phyloP scores from a whole-genome alignment of 2,329 filamentous ascomycete genomes.

The Blumeria hordei region DNA sequence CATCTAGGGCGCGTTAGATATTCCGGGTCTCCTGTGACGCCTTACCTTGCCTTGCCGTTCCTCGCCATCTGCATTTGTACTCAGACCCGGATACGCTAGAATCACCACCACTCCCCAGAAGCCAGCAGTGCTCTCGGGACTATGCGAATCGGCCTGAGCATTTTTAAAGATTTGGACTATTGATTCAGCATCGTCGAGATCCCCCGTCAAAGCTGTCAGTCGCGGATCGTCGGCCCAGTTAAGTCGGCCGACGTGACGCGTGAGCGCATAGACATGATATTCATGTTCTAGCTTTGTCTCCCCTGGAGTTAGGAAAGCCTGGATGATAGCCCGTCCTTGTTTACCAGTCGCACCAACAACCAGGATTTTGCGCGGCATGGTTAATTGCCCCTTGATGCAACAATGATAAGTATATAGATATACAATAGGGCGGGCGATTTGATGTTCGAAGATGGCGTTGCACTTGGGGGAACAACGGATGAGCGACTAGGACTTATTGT shows the following conservation, averaged over 20 bases:
- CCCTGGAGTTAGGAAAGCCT: constrained; percentile 10
- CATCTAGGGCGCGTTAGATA: neutral
- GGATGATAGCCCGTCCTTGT: constrained; percentile 17
- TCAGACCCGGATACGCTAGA: neutral
- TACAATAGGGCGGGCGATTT: no score
- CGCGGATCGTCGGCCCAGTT: neutral
- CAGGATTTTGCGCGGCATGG: constrained; percentile 10
- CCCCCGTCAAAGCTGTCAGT: neutral
- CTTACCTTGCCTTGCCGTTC: neutral
- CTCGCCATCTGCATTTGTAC: neutral
- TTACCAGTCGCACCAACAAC: constrained; percentile 19
- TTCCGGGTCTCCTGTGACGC: neutral
- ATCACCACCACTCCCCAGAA: neutral
- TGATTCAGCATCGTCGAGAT: neutral
- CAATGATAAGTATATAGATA: no score
- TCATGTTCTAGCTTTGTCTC: neutral
- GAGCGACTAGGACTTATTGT: no score
- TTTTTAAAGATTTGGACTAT: neutral
- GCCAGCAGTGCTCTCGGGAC: no score
- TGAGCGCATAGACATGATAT: constrained; percentile 26
- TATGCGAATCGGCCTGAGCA: neutral
- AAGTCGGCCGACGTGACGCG: constrained; percentile 21
- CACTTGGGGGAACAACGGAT: no score
- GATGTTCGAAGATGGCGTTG: no score
- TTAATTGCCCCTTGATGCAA: neutral